Evolutionary conservation across 768 basidiomycete species (phyloP).

Genomic region (Xerocomellus intermedius): DNA sequence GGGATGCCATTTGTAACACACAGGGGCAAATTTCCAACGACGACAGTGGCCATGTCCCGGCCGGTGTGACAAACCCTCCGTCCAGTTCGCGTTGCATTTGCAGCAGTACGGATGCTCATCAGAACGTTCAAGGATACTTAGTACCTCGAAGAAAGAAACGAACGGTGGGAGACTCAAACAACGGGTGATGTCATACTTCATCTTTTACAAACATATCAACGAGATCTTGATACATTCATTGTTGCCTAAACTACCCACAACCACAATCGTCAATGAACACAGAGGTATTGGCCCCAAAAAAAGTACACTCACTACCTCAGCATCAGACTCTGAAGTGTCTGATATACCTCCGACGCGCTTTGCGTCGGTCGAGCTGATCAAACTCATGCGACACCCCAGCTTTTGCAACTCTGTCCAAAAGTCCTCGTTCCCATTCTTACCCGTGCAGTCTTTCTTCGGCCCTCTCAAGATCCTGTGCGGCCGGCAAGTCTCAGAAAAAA

Average conservation of each 20-base stretch:
- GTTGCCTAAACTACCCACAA: slow-evolving; percentile 22
- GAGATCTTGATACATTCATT: slow-evolving; percentile 9
- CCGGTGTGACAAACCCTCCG: background rate
- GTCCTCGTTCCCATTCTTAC: slow-evolving; percentile 55
- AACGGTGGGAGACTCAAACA: background rate
- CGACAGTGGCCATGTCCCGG: slow-evolving; percentile 6
- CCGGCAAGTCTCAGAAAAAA: background rate
- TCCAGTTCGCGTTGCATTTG: background rate
- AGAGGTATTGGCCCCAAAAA: background rate
- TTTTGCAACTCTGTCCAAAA: slow-evolving; percentile 66
- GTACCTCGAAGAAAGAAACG: background rate
- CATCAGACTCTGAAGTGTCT: slow-evolving; percentile 50
- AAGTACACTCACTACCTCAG: slow-evolving; percentile 46
- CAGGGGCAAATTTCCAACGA: slow-evolving; percentile 8
- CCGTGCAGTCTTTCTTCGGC: slow-evolving; percentile 54
- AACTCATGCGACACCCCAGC: slow-evolving; percentile 51
- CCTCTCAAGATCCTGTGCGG: slow-evolving; percentile 55
- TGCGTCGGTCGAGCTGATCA: slow-evolving; percentile 66
- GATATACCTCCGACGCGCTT: slow-evolving; percentile 56
- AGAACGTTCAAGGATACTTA: background rate
- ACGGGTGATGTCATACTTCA: background rate
- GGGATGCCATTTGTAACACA: background rate
- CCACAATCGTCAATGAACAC: background rate
- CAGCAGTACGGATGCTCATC: background rate
- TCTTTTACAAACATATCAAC: background rate